These are phyloP conservation scores for Takakia lepidozioides DNA, from an alignment of 225 moss, liverwort and hornwort genomes.

Conservation along the genomic window DNA sequence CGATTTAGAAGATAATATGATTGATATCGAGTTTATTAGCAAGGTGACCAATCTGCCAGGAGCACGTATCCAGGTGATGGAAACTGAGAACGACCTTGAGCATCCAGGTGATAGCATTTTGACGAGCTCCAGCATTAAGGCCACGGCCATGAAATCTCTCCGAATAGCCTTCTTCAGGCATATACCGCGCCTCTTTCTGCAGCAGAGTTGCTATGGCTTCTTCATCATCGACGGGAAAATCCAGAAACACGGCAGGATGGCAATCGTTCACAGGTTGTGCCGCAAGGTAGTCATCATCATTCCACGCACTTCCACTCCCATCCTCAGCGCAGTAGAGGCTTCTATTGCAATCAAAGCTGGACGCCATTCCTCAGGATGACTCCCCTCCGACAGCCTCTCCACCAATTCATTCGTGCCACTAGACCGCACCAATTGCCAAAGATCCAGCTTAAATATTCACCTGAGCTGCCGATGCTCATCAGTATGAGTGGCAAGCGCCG, in stretches of 20 bases:
- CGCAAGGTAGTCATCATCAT: conserved; percentile 38
- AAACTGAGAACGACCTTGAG: conserved; percentile 49
- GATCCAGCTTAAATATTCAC: too few relatives aligned
- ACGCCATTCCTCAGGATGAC: conserved; percentile 66
- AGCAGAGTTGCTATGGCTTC: conserved; percentile 70
- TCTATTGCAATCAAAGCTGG: conserved; percentile 72
- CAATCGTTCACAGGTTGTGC: conserved; percentile 14
- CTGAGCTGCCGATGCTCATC: too few relatives aligned
- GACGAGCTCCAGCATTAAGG: conserved; percentile 59
- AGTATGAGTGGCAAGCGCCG: too few relatives aligned
- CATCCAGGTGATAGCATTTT: conserved; percentile 76
- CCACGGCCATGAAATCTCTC: conserved; percentile 44
- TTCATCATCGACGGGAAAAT: conserved; percentile 77
- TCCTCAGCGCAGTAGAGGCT: conserved; percentile 91
- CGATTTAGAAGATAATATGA: too few relatives aligned
- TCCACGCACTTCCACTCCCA: conserved; percentile 62
- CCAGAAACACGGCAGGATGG: conserved; percentile 36
- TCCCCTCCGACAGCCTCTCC: conserved; percentile 39
- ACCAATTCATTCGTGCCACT: too few relatives aligned
- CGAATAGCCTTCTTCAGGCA: conserved; percentile 78
- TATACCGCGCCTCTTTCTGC: conserved; percentile 72
- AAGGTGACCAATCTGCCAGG: too few relatives aligned
- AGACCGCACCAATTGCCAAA: too few relatives aligned
- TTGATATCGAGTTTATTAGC: too few relatives aligned
- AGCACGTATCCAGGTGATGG: conserved; percentile 75